Conservation (phyloP, 768 basidiomycete genomes). For the Vararia minispora region DNA sequence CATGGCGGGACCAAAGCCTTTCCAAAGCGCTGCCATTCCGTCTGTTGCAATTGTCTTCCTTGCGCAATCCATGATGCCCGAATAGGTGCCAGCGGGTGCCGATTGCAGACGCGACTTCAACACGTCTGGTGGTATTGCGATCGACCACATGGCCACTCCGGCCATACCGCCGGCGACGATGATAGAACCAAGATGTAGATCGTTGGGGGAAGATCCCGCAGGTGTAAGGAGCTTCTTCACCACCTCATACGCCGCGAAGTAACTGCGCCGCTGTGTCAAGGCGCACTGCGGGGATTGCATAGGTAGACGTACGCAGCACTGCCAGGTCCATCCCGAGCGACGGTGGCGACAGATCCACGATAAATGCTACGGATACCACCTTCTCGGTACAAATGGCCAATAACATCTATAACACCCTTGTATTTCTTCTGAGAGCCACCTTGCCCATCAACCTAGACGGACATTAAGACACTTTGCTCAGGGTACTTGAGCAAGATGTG, state of each 20-base stretch:
- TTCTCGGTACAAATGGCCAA: slow-evolving; percentile 84
- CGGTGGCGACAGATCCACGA: slow-evolving; percentile 86
- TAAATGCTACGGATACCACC: slow-evolving; percentile 89
- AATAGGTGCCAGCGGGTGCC: slow-evolving; percentile 96
- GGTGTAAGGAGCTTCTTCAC: slow-evolving; percentile 83
- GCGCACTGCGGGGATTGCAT: slow-evolving; percentile 1
- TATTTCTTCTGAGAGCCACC: slow-evolving; percentile 62
- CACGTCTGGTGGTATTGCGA: slow-evolving; percentile 96
- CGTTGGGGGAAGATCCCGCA: slow-evolving; percentile 62
- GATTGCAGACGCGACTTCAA: slow-evolving; percentile 94
- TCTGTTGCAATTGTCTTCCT: slow-evolving; percentile 86
- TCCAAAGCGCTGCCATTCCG: slow-evolving; percentile 85
- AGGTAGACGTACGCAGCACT: slow-evolving; percentile 72
- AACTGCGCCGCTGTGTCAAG: slow-evolving; percentile 35
- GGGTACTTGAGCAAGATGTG: not conserved
- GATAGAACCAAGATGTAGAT: slow-evolving; percentile 77
- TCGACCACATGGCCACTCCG: slow-evolving; percentile 96
- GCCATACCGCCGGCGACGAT: slow-evolving; percentile 90
- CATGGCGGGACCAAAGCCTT: slow-evolving; percentile 97
- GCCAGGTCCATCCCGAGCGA: slow-evolving; percentile 92
- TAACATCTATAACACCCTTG: slow-evolving; percentile 85
- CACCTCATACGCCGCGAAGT: slow-evolving; percentile 95
- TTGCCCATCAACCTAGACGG: slow-evolving; percentile 94
- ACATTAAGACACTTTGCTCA: slow-evolving; percentile 14
- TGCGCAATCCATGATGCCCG: slow-evolving; percentile 85